A percentile compares a stretch with the other conserved stretches of the same genome.
Evolutionary conservation across 805 yeast species (phyloP).

Genomic region (Saturnispora quitensis): DNA sequence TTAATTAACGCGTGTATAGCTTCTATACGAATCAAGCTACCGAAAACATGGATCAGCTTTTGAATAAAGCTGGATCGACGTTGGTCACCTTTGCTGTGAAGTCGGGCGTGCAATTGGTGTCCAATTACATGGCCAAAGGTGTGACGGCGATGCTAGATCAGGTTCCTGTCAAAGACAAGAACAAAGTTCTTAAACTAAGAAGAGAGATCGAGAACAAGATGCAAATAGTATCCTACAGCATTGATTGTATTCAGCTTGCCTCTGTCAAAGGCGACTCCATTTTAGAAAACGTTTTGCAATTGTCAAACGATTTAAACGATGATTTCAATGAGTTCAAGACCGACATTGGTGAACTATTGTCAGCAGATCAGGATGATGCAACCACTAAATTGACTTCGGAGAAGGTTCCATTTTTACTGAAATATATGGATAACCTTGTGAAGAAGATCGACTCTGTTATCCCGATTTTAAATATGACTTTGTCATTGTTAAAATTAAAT

Average conservation of each 20-base stretch:
- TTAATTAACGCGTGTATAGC: slow-evolving; percentile 1
- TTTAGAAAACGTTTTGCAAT: slow-evolving; percentile 42
- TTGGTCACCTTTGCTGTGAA: slow-evolving; percentile 74
- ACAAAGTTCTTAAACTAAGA: slow-evolving; percentile 28
- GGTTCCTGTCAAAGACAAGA: slow-evolving; percentile 46
- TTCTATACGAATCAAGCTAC: background rate
- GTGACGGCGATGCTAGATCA: slow-evolving; percentile 46
- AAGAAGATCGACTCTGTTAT: slow-evolving; percentile 54
- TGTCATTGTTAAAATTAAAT: slow-evolving; percentile 62
- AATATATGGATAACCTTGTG: slow-evolving; percentile 39
- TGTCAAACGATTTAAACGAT: slow-evolving; percentile 45
- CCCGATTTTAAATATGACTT: slow-evolving; percentile 56
- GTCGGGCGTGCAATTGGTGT: slow-evolving; percentile 67
- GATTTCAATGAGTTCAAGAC: slow-evolving; percentile 53
- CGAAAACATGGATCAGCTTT: slow-evolving; percentile 30
- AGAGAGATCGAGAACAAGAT: slow-evolving; percentile 45
- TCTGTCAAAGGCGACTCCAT: slow-evolving; percentile 55
- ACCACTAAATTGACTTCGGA: slow-evolving; percentile 14
- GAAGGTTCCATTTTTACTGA: slow-evolving; percentile 39
- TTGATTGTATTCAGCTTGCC: slow-evolving; percentile 55
- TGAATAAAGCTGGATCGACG: slow-evolving; percentile 56
- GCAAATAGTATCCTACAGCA: slow-evolving; percentile 52
- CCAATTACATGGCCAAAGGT: slow-evolving; percentile 61
- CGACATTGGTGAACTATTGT: slow-evolving; percentile 33
- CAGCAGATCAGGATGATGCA: slow-evolving; percentile 18